phyloP scores from a whole-genome alignment of 2,329 filamentous ascomycete species.

The Alternaria sp. region DNA sequence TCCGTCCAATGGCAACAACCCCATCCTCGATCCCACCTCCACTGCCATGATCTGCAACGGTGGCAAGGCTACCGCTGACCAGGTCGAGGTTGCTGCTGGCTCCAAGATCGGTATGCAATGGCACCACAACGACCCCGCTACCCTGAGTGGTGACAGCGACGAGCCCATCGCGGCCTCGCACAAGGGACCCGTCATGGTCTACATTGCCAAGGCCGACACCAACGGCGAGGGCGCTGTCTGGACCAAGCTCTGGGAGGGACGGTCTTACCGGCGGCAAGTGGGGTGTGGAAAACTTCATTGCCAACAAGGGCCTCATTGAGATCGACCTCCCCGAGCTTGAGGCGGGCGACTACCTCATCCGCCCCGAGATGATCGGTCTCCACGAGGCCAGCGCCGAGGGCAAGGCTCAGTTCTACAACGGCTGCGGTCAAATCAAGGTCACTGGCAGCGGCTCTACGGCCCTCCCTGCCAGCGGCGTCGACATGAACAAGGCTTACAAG shows the following conservation, averaged over 20 bases:
- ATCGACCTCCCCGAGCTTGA: conserved; percentile 52
- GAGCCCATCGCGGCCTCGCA: conserved; percentile 64
- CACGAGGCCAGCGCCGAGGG: conserved; percentile 48
- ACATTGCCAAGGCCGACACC: conserved; percentile 55
- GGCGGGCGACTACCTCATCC: conserved; percentile 53
- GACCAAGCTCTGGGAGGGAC: conserved; percentile 56
- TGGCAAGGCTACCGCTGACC: conserved; percentile 46
- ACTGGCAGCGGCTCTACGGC: conserved; percentile 38
- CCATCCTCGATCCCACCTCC: conserved; percentile 50
- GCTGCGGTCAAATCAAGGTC: conserved; percentile 54
- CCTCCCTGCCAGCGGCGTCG: conserved; percentile 50
- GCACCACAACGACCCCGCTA: conserved; percentile 56
- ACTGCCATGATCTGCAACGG: conserved; percentile 50
- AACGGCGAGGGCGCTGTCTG: conserved; percentile 61
- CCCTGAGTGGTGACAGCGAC: conserved; percentile 50
- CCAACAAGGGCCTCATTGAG: conserved; percentile 52
- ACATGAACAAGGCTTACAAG: conserved; percentile 58
- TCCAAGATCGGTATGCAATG: conserved; percentile 59
- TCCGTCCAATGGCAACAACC: conserved; percentile 52
- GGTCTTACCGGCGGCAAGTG: conserved; percentile 47
- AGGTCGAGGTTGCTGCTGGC: conserved; percentile 58
- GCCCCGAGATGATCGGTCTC: conserved; percentile 56
- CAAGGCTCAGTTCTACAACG: conserved; percentile 57
- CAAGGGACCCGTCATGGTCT: conserved; percentile 63
- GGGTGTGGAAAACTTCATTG: conserved; percentile 53